Evolutionary conservation across 306 rosid genomes (phyloP), one percentile per base, ranked within the genome.

Genomic region (Astragalus glycyphyllos): DNA sequence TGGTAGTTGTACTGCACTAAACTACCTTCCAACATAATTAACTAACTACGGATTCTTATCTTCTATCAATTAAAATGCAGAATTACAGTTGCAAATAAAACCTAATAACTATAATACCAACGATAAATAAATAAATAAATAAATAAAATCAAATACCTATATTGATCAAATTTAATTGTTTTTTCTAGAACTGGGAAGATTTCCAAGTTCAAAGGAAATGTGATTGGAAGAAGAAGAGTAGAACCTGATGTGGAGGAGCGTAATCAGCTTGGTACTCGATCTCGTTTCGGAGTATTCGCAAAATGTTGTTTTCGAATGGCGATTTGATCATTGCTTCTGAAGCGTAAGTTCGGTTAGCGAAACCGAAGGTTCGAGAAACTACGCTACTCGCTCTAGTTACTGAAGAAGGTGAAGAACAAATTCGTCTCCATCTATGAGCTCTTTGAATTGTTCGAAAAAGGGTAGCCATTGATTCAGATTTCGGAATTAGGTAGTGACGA

Each of bases 241-340:
- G 9, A 84, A 90, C 98, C 97, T 88, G 87, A 4, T 83, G 73
- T 2, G 90, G 90, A 71, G 93, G 96, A 44, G 93, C 90, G 65
- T 75, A 86, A 5, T 83, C 85, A 38, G 49, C 68, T 37, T 81
- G 90, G 80, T 81, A 87, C 68, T 80, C 79, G 17, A 88, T 83
- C 69, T 90, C 96, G 70, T 79, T 84, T 5, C 81, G 81, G n/a
- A 90, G 88, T 13, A 88, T 74, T 78, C 96, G 78, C 50, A 88
- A 54, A 46, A 89, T 83, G 87, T 84, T 88, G 8, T 92, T 80
- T 13, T 86, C 84, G 78, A 90, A 71, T 11, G 89, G 94, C 54
- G 98, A 93, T 63, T 79, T 84, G 48, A 81, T 4, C 11, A 61
- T 9, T 32, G 87, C 68, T n/a, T 84, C 77, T 44, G 83, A 50